Evolutionary conservation across 257 asterid genomes (phyloP).

Genomic region (Cynanchum wilfordii): DNA sequence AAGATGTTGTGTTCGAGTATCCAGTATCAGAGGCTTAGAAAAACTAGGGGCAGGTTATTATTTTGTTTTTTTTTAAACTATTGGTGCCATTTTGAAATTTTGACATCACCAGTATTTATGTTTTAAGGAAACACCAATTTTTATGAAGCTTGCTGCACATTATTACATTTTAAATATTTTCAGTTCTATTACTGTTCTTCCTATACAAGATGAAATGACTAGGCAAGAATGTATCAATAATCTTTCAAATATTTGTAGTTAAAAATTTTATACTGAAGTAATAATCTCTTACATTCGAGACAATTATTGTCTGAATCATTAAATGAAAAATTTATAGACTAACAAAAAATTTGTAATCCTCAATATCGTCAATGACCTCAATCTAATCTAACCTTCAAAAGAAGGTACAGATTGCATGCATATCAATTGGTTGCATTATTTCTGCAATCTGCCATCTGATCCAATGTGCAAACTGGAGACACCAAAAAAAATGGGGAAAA

Average conservation of each 20-base stretch:
- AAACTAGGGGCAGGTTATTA: not conserved
- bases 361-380: not conserved
- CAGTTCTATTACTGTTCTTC: not conserved
- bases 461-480: not conserved
- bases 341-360: not conserved
- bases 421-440: not conserved
- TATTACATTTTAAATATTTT: not conserved
- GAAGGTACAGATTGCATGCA: no score
- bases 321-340: no score
- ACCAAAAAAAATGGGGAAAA: not conserved
- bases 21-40: constrained; percentile 33
- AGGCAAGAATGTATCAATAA: no score
- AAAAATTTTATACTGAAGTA: no score
- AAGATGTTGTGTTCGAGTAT: constrained; percentile 43
- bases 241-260: no score
- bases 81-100: constrained; percentile 2
- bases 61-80: not conserved
- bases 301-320: no score
- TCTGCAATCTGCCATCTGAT: not conserved
- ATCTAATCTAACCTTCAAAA: not conserved
- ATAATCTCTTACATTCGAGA: no score
- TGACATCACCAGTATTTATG: not conserved
- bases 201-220: not conserved
- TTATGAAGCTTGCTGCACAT: not conserved
- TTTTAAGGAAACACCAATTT: not conserved